phyloP scores from a whole-genome alignment of 768 basidiomycete species.

The Peribolospora kevripleyi region DNA sequence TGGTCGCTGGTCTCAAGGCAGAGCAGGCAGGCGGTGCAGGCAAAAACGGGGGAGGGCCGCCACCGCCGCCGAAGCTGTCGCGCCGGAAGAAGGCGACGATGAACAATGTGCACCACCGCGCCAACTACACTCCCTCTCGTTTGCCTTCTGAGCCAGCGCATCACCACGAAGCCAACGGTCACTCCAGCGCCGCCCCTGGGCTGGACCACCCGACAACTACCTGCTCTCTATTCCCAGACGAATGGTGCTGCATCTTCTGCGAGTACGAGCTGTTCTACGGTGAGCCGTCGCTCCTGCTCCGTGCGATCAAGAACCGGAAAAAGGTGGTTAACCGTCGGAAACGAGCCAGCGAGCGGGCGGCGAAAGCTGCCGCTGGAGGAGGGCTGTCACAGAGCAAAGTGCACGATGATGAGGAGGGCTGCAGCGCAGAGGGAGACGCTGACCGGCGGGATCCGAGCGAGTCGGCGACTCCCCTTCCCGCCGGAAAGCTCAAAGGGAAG shows the following conservation, averaged over 20 bases:
- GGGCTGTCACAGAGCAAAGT: too few species aligned
- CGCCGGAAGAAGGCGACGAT: slow-evolving; percentile 24
- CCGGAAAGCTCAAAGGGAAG: too few species aligned
- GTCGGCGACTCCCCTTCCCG: too few species aligned
- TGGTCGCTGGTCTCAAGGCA: too few species aligned
- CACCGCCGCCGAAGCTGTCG: too few species aligned
- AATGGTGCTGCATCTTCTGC: slow-evolving; percentile 87
- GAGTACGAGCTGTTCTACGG: slow-evolving; percentile 83
- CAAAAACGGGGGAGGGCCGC: neutral
- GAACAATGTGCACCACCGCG: slow-evolving; percentile 83
- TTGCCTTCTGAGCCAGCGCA: slow-evolving; percentile 27
- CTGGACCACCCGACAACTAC: slow-evolving; percentile 19
- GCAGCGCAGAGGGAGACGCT: too few species aligned
- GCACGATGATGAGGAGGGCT: too few species aligned
- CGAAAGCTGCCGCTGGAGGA: slow-evolving; percentile 25
- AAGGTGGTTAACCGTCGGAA: slow-evolving; percentile 47
- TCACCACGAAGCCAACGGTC: neutral
- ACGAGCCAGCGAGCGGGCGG: slow-evolving; percentile 44
- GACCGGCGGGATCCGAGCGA: too few species aligned
- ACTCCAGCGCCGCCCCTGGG: slow-evolving; percentile 5
- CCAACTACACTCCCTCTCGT: slow-evolving; percentile 77
- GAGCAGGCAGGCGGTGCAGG: too few species aligned
- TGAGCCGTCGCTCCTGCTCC: slow-evolving; percentile 40
- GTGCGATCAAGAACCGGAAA: slow-evolving; percentile 45
- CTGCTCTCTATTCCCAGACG: slow-evolving; percentile 40